phyloP scores from a whole-genome alignment of 78 protist species.

The Dictyostelium brefeldianum region DNA sequence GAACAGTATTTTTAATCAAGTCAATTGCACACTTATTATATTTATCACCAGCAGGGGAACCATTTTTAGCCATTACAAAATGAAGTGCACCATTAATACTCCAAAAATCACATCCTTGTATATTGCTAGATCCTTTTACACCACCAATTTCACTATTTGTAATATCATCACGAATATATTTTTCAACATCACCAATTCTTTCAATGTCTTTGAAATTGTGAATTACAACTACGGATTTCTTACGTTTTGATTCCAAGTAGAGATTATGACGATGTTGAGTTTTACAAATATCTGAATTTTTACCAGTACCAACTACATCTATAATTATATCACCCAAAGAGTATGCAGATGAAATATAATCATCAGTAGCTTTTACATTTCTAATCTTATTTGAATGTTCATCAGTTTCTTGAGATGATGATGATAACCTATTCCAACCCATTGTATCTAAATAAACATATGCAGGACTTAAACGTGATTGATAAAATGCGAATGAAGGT shows the following conservation, averaged over 20 bases:
- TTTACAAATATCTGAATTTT: background rate
- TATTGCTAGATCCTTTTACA: background rate
- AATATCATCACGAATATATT: constrained; percentile 1
- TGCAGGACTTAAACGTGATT: background rate
- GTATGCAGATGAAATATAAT: background rate
- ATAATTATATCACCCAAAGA: background rate
- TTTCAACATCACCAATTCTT: background rate
- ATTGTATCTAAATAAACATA: background rate
- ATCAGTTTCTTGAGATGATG: background rate
- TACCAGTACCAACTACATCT: background rate
- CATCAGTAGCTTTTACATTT: background rate
- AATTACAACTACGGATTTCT: background rate
- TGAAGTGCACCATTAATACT: background rate
- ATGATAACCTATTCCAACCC: background rate
- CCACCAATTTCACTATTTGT: background rate
- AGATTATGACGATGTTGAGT: background rate
- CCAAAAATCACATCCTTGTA: background rate
- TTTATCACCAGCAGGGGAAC: background rate
- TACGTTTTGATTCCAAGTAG: background rate
- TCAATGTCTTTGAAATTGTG: background rate
- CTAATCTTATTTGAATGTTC: background rate
- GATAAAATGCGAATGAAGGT: background rate
- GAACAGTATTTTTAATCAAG: background rate
- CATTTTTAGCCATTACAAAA: background rate
- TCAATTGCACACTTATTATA: background rate